A percentile compares a stretch with the other conserved stretches of the same genome.
phyloP scores from a whole-genome alignment of 768 basidiomycete genomes.

The Crassisporium funariophilum region DNA sequence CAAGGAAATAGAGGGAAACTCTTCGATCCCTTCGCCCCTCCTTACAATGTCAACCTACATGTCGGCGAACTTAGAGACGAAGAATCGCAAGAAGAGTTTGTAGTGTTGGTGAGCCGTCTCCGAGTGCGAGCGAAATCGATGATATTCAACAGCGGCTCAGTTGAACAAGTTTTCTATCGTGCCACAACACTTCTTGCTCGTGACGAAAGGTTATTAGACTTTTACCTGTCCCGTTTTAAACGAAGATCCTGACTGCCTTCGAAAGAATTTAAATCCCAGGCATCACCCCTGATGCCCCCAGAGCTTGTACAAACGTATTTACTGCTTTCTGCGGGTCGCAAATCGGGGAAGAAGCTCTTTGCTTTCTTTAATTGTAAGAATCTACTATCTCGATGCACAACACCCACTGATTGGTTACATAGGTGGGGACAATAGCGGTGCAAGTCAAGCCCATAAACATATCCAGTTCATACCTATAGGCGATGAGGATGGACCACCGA shows the following conservation, averaged over 20 bases:
- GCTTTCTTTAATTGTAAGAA: constrained; percentile 90
- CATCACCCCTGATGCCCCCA: constrained; percentile 74
- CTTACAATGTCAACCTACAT: constrained; percentile 75
- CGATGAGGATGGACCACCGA: constrained; percentile 65
- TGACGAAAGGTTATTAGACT: constrained; percentile 70
- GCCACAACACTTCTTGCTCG: constrained; percentile 83
- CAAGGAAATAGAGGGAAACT: constrained; percentile 33
- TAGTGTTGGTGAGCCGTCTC: constrained; percentile 60
- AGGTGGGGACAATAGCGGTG: constrained; percentile 82
- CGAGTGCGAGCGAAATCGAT: background rate
- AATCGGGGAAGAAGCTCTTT: constrained; percentile 60
- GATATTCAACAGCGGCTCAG: constrained; percentile 36
- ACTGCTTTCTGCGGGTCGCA: constrained; percentile 70
- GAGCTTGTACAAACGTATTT: constrained; percentile 79
- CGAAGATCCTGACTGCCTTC: background rate
- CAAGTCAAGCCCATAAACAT: constrained; percentile 91
- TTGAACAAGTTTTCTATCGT: constrained; percentile 87
- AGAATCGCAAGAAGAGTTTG: constrained; percentile 58
- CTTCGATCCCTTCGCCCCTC: constrained; percentile 81
- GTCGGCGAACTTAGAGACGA: constrained; percentile 76
- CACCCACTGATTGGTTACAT: background rate
- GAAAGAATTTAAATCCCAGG: constrained; percentile 77
- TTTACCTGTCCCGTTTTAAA: background rate
- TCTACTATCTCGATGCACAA: background rate
- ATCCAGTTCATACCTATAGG: constrained; percentile 79